phyloP scores from a whole-genome alignment of 2,329 filamentous ascomycete genomes.

The Colletotrichum lupini region DNA sequence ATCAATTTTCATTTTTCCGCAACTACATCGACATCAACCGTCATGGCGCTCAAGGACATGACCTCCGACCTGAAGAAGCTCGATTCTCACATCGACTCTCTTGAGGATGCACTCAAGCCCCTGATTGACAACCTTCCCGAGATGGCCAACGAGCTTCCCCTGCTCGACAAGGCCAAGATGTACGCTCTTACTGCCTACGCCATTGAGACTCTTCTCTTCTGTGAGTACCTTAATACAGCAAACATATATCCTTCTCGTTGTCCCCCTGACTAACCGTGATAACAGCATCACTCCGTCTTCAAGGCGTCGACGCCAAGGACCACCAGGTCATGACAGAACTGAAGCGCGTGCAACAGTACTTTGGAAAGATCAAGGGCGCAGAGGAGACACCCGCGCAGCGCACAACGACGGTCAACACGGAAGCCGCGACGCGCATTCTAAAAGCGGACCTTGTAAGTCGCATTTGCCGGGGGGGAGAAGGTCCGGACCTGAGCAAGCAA shows the following conservation, averaged over 20 bases:
- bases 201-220: conserved; percentile 90
- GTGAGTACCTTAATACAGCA: conserved; percentile 56
- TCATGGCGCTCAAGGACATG: conserved; percentile 65
- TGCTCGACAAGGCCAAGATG: conserved; percentile 96
- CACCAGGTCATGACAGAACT: conserved; percentile 90
- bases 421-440: conserved; percentile 84
- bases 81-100: conserved; percentile 80
- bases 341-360: conserved; percentile 88
- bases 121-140: conserved; percentile 75
- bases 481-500: background rate
- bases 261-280: conserved; percentile 3
- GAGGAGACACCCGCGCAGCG: conserved; percentile 72
- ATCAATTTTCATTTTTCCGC: background rate
- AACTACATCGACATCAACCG: background rate
- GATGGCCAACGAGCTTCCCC: conserved; percentile 80
- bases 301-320: conserved; percentile 82
- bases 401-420: conserved; percentile 72
- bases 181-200: conserved; percentile 90
- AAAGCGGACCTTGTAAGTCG: conserved; percentile 78
- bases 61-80: conserved; percentile 78
- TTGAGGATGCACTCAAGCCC: conserved; percentile 81
- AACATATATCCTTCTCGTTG: background rate
- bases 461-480: background rate
- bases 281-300: conserved; percentile 79
- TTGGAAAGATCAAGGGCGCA: conserved; percentile 85